phyloP scores from a whole-genome alignment of 2,329 filamentous ascomycete genomes.

The Penicillium decumbens region DNA sequence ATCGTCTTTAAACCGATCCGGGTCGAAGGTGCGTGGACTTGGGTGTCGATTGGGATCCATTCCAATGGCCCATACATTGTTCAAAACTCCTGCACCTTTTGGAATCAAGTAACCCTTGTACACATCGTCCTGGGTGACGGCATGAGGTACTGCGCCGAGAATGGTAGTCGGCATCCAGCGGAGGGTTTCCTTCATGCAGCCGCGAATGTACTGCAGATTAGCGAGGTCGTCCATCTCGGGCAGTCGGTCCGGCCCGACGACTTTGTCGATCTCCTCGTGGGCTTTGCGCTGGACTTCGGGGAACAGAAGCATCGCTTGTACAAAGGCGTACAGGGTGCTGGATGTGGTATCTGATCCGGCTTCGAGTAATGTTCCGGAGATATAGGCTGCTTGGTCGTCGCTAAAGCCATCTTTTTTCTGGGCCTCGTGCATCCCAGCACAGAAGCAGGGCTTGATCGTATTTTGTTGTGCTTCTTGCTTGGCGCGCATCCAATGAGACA shows the following conservation, averaged over 20 bases:
- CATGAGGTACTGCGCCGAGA: slow-evolving; percentile 46
- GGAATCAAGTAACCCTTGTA: slow-evolving; percentile 50
- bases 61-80: slow-evolving; percentile 45
- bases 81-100: slow-evolving; percentile 45
- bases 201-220: slow-evolving; percentile 33
- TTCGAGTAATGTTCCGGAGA: slow-evolving; percentile 33
- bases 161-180: slow-evolving; percentile 44
- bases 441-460: slow-evolving; percentile 30
- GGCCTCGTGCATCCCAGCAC: slow-evolving; percentile 21
- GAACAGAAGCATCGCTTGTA: slow-evolving; percentile 48
- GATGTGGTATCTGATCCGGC: slow-evolving; percentile 51
- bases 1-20: slow-evolving; percentile 33
- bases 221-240: slow-evolving; percentile 32
- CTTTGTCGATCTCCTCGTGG: slow-evolving; percentile 36
- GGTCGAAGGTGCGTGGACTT: slow-evolving; percentile 39
- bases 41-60: slow-evolving; percentile 41
- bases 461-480: slow-evolving; percentile 34
- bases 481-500: slow-evolving; percentile 41
- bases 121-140: slow-evolving; percentile 46
- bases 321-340: slow-evolving; percentile 46
- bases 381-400: slow-evolving; percentile 34
- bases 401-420: slow-evolving; percentile 32
- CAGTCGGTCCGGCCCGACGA: slow-evolving; percentile 28
- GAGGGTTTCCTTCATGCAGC: slow-evolving; percentile 33
- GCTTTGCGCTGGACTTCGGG: slow-evolving; percentile 43